Evolutionary conservation across 2,329 filamentous ascomycete species (phyloP), one percentile per base, ranked within the genome.

Genomic region (Nigrospora sphaerica): DNA sequence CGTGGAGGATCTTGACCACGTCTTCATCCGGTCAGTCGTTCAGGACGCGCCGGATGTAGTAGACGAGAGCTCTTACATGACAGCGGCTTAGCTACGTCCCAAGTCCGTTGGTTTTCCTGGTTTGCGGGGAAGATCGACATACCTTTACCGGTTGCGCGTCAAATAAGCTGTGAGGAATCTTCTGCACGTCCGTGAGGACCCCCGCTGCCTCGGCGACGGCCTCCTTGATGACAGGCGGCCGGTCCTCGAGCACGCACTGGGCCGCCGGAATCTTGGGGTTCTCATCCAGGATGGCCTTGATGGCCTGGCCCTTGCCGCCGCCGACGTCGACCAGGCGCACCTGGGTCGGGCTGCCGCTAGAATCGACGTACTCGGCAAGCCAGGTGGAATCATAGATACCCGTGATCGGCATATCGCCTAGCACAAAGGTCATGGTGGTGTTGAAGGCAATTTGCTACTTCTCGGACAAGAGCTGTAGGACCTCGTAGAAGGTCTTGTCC

Each of bases 91-190:
- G 35, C 17, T 37, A 11, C 4, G 12, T 37, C 31, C 13, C 19
- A 32, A 36, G 17, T 12, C 16, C 32, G 12, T 10, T 12, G 42
- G 12, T 31, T 37, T 28, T 10, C 11, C 13, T 5, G 37, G 12
- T 37, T 12, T 17, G 17, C 13, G 5, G 18, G 42, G 42, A 31
- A 13, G 6, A 17, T 14, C 14, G 32, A 34, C 35, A 38, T 38
- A 44, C 42, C 39, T 38, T 42, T 42, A 19, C 36, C 14, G 44
- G 44, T 13, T 46, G 44, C 14, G 40, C 38, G 4, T 17, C 40
- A 10, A 42, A 42, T n/a, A 42, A 32, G 40, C 40, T 42, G 40
- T 19, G 16, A 3, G 28, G n/a, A 19, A 34, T 19, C 40, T 42
- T 42, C 31, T 42, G 12, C 16, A 42, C 40, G 3, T 23, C n/a